Base-by-base conservation (phyloP, 1,284 basidiomycete genomes). In the Rhodotorula sp. region DNA sequence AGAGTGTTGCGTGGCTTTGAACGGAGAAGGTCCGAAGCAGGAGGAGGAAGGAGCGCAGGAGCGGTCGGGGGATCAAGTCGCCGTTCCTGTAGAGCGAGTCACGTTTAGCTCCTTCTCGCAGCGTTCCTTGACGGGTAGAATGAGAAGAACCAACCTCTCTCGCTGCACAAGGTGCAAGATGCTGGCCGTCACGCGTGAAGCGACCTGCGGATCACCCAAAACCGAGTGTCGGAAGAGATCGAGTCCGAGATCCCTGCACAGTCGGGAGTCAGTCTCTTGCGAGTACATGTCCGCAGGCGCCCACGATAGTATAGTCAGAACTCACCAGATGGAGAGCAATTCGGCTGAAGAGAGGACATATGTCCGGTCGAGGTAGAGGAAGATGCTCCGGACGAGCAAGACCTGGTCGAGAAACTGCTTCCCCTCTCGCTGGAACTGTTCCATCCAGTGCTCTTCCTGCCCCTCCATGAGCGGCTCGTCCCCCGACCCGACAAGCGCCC, bases 341-440 rank as follows among this genome's bases (percentile, higher is more conserved):
- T 57, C 66, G 10, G 76, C 63, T 8, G 68, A 58, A 15, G 74
- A 58, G 34, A 78, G 63, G 0, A 80, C 79, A 56, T 71, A 80
- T 7, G 74, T 76, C 23, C 78, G 68, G 65, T 81, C 80, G 39
- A 81, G 66, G 43, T 76, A 70, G 10, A 80, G 71, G 18, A 81
- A 76, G 47, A 81, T 71, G 46, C 75, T 75, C 46, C 79, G 61
- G 2, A 80, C 63, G 49, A 81, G 62, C 23, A 75, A 67, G 72
- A 79, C 60, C 72, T 78, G 72, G 26, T 71, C 61, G 20, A 66
- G 46, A 49, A 67, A 79, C 14, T 54, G 34, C 43, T 69, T 72
- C 46, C 66, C 72, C 39, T 70, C 68, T 15, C 18, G 29, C 23
- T 66, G 64, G 5, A 68, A 62, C 54, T 29, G 48, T 4, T 10